These are phyloP conservation scores for Myrica gale DNA, from an alignment of 306 rosid genomes.

Conservation along the genomic window DNA sequence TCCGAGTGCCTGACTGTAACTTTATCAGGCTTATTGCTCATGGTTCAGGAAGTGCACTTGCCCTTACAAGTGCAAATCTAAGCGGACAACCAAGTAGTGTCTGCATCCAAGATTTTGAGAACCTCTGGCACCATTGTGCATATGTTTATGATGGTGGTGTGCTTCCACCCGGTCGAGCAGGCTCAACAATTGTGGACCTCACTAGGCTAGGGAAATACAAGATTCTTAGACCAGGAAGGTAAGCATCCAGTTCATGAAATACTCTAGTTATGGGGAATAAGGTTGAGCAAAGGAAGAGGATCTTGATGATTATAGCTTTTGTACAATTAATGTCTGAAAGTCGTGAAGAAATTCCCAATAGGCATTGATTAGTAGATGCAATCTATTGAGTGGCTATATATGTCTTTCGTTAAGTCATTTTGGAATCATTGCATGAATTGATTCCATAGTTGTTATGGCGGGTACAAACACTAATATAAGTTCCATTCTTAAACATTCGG, in stretches of 20 bases:
- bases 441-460: neutral
- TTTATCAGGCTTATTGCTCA: constrained; percentile 75
- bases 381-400: neutral
- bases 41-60: constrained; percentile 69
- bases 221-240: constrained; percentile 95
- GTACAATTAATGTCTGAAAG: neutral
- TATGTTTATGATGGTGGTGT: constrained; percentile 74
- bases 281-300: neutral
- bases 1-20: constrained; percentile 82
- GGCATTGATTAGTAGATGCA: neutral
- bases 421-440: neutral
- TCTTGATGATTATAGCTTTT: neutral
- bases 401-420: neutral
- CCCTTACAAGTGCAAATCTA: constrained; percentile 90
- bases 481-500: neutral
- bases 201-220: constrained; percentile 57
- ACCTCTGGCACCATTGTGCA: constrained; percentile 82
- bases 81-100: constrained; percentile 92
- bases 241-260: constrained; percentile 13
- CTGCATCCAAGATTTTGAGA: constrained; percentile 67
- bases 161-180: constrained; percentile 86
- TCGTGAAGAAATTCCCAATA: neutral
- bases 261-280: constrained; percentile 1
- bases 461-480: neutral
- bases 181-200: constrained; percentile 88